These are phyloP conservation scores for Mycosphaerelloides madeirae DNA, from an alignment of 2,329 filamentous ascomycete genomes.

Conservation along the genomic window DNA sequence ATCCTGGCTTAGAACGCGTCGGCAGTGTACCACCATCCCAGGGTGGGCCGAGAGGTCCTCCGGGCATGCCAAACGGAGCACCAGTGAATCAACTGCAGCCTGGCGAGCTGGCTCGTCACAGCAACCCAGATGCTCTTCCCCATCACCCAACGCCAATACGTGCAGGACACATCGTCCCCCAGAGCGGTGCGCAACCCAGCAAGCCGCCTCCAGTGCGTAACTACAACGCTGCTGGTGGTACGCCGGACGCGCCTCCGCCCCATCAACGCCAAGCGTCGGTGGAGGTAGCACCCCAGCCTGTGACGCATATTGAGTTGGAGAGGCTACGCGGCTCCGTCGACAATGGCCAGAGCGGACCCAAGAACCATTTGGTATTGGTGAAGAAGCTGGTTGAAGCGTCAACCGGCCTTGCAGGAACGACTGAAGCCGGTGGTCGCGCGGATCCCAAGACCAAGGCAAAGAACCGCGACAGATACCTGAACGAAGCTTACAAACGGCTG, in stretches of 20 bases:
- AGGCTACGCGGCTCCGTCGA: constrained; percentile 65
- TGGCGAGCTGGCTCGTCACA: constrained; percentile 16
- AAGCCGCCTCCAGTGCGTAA: constrained; percentile 52
- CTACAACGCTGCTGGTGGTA: constrained; percentile 36
- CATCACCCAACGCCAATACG: constrained; percentile 50
- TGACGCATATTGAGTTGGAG: constrained; percentile 73
- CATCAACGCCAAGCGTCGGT: constrained; percentile 21
- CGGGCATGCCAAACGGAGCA: constrained; percentile 21
- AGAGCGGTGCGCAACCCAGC: constrained; percentile 26
- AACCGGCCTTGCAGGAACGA: constrained; percentile 70
- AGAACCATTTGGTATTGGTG: constrained; percentile 66
- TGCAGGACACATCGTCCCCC: constrained; percentile 39
- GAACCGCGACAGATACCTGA: constrained; percentile 73
- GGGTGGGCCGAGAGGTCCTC: constrained; percentile 17
- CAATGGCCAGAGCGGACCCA: constrained; percentile 66
- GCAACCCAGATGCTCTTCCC: constrained; percentile 53
- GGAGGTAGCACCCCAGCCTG: constrained; percentile 42
- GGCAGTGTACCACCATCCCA: constrained; percentile 24
- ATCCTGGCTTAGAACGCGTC: constrained; percentile 21
- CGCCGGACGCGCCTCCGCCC: constrained; percentile 26
- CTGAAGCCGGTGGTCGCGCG: constrained; percentile 50
- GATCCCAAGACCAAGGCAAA: constrained; percentile 60
- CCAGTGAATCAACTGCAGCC: constrained; percentile 26
- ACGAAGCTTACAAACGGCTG: constrained; percentile 83
- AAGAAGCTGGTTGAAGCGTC: constrained; percentile 84